Evolutionary conservation across 2,329 filamentous ascomycete species (phyloP), one percentile per base, ranked within the genome.

Genomic region (Aspergillus sp.): DNA sequence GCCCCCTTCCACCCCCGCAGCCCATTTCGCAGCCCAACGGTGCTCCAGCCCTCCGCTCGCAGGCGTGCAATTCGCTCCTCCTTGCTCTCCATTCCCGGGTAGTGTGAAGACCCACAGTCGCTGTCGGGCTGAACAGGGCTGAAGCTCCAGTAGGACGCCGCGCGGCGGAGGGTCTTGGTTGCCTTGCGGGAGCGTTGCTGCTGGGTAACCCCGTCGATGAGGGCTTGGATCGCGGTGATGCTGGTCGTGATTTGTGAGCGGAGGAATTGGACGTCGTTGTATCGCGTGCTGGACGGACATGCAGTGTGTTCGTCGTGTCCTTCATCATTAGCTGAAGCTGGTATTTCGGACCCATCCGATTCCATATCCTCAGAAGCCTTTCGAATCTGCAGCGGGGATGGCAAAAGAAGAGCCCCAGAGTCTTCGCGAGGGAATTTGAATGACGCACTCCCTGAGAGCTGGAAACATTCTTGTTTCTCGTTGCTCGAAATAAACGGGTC

Each of bases 61-160:
- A 72, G 48, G 26, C 68, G 59, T 3, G 43, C 45, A 44, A 69
- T 69, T 7, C 63, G 57, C 48, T 64, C 58, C 43, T 57, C 50
- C 48, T 58, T 65, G 4, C 54, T 68, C 49, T 71, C 68, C 12
- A 26, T 19, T 19, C 27, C 55, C 58, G n/a, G 28, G 7, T 19
- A 40, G 26, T 8, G 7, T 26, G 40, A 7, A 52, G 41, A 2
- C 52, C 42, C 33, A 3, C 49, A 35, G 6, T 45, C 35, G 19
- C 48, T 43, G 10, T 53, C 46, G 4, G 47, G 32, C 10, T 59
- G 52, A 5, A 61, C 44, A 3, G 62, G 60, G 19, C 54, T 60
- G 38, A 71, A 70, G 19, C 58, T 68, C 68, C 68, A 71, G 46
- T 69, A 70, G 1, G 68, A 70, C 1, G 56, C 56, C 4, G 62